A percentile compares a stretch with the other conserved stretches of the same genome.
These are phyloP conservation scores for Mortierella sp. DNA, from an alignment of 371 early-diverging fungal species.

Conservation along the genomic window DNA sequence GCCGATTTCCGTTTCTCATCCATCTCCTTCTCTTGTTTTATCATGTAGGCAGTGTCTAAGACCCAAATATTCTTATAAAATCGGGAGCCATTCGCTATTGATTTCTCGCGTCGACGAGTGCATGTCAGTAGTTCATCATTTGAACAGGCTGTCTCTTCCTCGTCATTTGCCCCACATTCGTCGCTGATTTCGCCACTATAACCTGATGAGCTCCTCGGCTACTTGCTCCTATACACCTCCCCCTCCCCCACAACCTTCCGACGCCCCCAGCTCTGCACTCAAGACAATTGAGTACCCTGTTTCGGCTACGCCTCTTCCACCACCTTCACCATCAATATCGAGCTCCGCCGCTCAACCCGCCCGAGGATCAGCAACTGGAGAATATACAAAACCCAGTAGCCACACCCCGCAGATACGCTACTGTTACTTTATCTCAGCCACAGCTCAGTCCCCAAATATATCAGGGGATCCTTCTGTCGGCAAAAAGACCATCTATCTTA, in stretches of 20 bases:
- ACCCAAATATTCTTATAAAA: too few relatives aligned
- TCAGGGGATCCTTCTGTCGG: constrained; percentile 22
- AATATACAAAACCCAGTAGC: not conserved
- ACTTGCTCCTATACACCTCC: constrained; percentile 47
- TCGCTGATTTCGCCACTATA: too few relatives aligned
- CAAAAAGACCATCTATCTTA: constrained; percentile 34
- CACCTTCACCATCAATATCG: constrained; percentile 14
- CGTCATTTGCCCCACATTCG: too few relatives aligned
- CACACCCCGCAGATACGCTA: constrained; percentile 42
- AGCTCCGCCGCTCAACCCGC: not conserved
- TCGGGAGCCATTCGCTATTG: too few relatives aligned
- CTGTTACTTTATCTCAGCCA: constrained; percentile 53
- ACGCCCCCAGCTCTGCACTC: constrained; percentile 17
- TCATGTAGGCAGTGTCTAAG: too few relatives aligned
- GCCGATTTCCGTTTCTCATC: too few relatives aligned
- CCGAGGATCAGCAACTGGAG: constrained; percentile 1
- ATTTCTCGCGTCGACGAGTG: too few relatives aligned
- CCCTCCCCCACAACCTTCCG: constrained; percentile 29
- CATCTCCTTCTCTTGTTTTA: too few relatives aligned
- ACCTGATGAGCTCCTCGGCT: constrained; percentile 24
- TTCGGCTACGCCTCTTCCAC: constrained; percentile 40
- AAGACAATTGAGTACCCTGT: constrained; percentile 22
- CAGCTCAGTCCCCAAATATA: constrained; percentile 30
- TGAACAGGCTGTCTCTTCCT: too few relatives aligned
- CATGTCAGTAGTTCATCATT: too few relatives aligned